Evolutionary conservation across 768 basidiomycete species (phyloP), one percentile per base, ranked within the genome.

Genomic region (Melanogaster broomeanus): DNA sequence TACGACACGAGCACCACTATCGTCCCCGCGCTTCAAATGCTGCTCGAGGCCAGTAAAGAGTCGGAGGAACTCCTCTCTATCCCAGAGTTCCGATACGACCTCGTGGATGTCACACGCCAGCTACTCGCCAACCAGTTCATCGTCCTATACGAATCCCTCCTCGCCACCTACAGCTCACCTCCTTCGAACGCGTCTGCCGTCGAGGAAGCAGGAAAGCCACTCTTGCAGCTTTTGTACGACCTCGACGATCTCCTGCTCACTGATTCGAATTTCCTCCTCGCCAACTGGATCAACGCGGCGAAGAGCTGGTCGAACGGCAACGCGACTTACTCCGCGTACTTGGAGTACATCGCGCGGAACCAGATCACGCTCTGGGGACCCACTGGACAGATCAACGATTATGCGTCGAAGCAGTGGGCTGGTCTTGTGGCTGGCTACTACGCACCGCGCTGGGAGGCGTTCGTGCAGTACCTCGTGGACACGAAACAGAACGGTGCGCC

Each of bases 1-100:
- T 75, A 76, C 33, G 65, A 75, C 51, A 73, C 73, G 1, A 61
- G 72, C 59, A 59, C 62, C 2, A 88, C 89, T 6, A 79, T 95
- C 38, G 81, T 91, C 11, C 87, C 92, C 1, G 84, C 92, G 0
- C 72, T 96, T 31, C 79, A 83, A 48, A 92, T 90, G 3, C 71
- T 98, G 2, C 72, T 78, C 4, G 74, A 68, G 30, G 59, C 64
- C 45, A 42, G 63, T 56, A 3, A 52, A n/a, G n/a, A 45, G 48
- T 49, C 50, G 38, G 12, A 53, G 15, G 33, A 37, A 0, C 62
- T 75, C 18, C 4, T 24, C 7, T 3, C 53, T 2, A 53, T 65
- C 5, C 68, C 68, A 3, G 74, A 75, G 53, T 76, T 71, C 59
- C 55, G 49, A 35, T 69, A 70, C 54, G 74, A 76, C 62, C 60